Conservation (phyloP, 495 filamentous ascomycete genomes). For the Hypomontagnella submonticulosa region DNA sequence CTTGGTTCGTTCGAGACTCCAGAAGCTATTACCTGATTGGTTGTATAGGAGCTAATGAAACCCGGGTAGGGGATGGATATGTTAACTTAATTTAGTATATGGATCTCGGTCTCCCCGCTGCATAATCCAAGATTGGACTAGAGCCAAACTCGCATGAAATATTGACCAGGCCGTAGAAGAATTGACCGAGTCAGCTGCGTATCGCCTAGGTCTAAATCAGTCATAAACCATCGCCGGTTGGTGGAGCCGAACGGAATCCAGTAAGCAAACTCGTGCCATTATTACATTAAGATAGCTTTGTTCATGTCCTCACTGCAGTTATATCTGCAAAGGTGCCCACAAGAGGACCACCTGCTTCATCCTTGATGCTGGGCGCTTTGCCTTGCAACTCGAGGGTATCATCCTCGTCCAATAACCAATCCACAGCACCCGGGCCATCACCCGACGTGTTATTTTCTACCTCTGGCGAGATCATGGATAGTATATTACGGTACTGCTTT, state of each 20-base stretch:
- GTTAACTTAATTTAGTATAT: slow-evolving; percentile 51
- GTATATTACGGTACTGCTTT: slow-evolving; percentile 62
- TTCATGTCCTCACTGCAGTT: slow-evolving; percentile 55
- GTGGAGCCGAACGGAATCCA: slow-evolving; percentile 12
- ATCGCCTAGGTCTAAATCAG: slow-evolving; percentile 14
- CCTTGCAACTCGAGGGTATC: slow-evolving; percentile 58
- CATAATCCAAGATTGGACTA: slow-evolving; percentile 39
- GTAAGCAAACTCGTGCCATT: slow-evolving; percentile 18
- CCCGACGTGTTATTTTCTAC: slow-evolving; percentile 49
- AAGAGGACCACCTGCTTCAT: slow-evolving; percentile 55
- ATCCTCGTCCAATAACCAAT: slow-evolving; percentile 60
- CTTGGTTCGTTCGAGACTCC: slow-evolving; percentile 19
- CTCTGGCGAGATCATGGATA: slow-evolving; percentile 60
- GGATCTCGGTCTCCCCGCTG: slow-evolving; percentile 38
- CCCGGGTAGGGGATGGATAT: slow-evolving; percentile 27
- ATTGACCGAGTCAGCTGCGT: slow-evolving; percentile 5
- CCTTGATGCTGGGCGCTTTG: slow-evolving; percentile 54
- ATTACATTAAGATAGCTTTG: slow-evolving; percentile 21
- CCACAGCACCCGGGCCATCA: slow-evolving; percentile 51
- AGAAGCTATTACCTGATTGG: slow-evolving; percentile 30
- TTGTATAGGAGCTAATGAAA: slow-evolving; percentile 25
- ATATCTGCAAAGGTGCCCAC: slow-evolving; percentile 65
- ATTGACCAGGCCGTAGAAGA: slow-evolving; percentile 25
- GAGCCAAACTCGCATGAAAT: slow-evolving; percentile 30
- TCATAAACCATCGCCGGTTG: slow-evolving; percentile 11